Conservation (phyloP, 2,329 filamentous ascomycete genomes). For the Leptographium radiaticola region DNA sequence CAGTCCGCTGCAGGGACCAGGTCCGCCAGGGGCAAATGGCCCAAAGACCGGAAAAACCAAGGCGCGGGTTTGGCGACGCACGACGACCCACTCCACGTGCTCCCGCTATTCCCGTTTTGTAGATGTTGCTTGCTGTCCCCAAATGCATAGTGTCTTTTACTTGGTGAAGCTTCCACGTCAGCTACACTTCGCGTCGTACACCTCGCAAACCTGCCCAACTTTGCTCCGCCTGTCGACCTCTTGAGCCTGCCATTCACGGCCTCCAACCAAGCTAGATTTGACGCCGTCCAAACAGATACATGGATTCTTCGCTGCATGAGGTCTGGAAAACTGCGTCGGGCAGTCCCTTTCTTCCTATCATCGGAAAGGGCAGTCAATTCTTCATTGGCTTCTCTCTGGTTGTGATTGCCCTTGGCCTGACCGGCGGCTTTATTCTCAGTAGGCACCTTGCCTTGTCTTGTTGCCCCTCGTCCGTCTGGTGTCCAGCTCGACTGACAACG, state of each 20-base stretch:
- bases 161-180: background rate
- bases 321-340: conserved; percentile 87
- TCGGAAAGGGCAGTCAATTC: conserved; percentile 79
- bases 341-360: conserved; percentile 67
- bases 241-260: background rate
- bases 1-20: no score
- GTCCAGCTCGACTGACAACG: conserved; percentile 13
- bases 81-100: no score
- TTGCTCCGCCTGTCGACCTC: background rate
- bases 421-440: conserved; percentile 80
- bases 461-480: background rate
- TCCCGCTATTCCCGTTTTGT: background rate
- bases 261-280: background rate
- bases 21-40: no score
- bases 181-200: background rate
- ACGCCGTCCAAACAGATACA: conserved; percentile 26
- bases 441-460: conserved; percentile 18
- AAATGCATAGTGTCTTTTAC: background rate
- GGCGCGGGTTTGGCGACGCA: no score
- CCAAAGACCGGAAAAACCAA: no score
- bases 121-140: background rate
- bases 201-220: background rate
- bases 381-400: conserved; percentile 65
- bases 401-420: conserved; percentile 56
- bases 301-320: conserved; percentile 73